Base-by-base conservation (phyloP, 768 basidiomycete genomes). In the Pleurotus pulmonarius region DNA sequence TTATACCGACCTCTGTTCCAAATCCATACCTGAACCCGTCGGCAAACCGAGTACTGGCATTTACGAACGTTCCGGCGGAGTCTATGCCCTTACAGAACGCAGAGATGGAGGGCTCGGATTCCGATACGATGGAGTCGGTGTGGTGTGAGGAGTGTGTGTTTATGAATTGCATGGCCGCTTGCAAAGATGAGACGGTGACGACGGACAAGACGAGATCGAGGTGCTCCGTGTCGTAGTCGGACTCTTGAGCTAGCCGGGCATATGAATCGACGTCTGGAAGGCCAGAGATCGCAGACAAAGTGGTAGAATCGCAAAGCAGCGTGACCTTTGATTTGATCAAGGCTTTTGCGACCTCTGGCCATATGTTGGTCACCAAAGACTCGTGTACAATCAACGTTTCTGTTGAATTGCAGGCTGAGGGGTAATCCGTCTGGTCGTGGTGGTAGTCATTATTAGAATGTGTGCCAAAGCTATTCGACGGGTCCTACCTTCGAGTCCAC, bases 21-120 rank as follows among this genome's bases (percentile, higher is more conserved):
- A 97, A 94, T 0, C 97, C 97, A 67, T 94, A 98, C 58, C 96
- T 74, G 72, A 95, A 97, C 11, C 97, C 96, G 69, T 99, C 97
- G 0, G 95, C 88, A 68, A 99, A 98, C 38, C 97, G 82, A 8
- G 97, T 98, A 65, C 90, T 93, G 5, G 95, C 95, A 64, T 99
- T 98, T 58, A 96, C 82, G 64, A 89, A 99, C 4, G 92, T 92
- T 26, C 94, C 92, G 0, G 96, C 90, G 0, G 90, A 90, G 69
- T 96, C 95, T 20, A 98, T 87, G 5, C 92, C 92, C 15, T 88
- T 80, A 68, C 87, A 91, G 75, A 98, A 99, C 26, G 74, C 75
- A 26, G 84, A 78, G 38, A 83, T 85, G 26, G 87, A 82, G 6
- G 64, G 61, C 2, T 83, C 79, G 45, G 83, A 80, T 70, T 97